Percentiles rank a stretch among this genome's conserved stretches.
These are phyloP conservation scores for Fusarium palustre DNA, from an alignment of 2,329 filamentous ascomycete genomes.

Conservation along the genomic window DNA sequence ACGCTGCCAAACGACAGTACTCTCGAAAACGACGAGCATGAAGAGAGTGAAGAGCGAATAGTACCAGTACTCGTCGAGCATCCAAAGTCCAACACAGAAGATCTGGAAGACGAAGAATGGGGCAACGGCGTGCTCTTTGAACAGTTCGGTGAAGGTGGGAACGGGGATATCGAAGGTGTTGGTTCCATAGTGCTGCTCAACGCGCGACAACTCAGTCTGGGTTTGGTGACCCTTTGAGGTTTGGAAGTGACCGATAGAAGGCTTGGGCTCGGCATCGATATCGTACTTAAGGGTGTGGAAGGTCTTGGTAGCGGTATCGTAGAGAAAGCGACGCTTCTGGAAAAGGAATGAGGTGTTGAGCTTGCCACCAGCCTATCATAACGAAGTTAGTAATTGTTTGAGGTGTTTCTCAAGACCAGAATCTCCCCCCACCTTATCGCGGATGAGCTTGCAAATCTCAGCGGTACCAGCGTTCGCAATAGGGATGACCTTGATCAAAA, in stretches of 20 bases:
- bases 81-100: constrained; percentile 98
- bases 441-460: constrained; percentile 85
- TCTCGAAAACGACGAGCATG: constrained; percentile 98
- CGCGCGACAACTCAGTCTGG: constrained; percentile 78
- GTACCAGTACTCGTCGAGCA: constrained; percentile 99
- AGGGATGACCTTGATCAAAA: constrained; percentile 93
- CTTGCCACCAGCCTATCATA: constrained; percentile 73
- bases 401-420: constrained; percentile 3
- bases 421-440: constrained; percentile 70
- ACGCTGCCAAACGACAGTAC: constrained; percentile 98
- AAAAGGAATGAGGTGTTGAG: constrained; percentile 89
- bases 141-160: constrained; percentile 93
- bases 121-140: constrained; percentile 97
- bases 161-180: constrained; percentile 99
- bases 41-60: constrained; percentile 99
- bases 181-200: constrained; percentile 92
- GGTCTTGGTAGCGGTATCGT: constrained; percentile 74
- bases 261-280: constrained; percentile 88
- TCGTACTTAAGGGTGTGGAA: constrained; percentile 87
- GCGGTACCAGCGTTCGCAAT: constrained; percentile 87
- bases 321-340: constrained; percentile 97
- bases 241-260: constrained; percentile 82
- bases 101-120: constrained; percentile 99
- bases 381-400: constrained; percentile 24
- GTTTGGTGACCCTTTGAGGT: constrained; percentile 79